These are phyloP conservation scores for Clavispora santaluciae DNA, from an alignment of 805 yeast species.

Conservation along the genomic window DNA sequence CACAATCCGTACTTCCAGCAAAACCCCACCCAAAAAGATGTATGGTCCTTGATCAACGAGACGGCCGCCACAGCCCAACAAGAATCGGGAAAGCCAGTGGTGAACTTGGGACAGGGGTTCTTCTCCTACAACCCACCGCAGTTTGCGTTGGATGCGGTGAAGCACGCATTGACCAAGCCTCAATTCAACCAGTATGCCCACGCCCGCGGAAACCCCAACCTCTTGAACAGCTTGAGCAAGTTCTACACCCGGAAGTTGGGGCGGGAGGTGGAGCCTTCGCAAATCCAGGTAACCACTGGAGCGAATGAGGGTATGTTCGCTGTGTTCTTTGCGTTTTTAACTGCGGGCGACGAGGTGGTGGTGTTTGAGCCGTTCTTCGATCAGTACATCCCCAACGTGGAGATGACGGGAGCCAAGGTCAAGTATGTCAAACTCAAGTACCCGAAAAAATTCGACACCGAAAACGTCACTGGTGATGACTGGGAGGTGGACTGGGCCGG, in stretches of 20 bases:
- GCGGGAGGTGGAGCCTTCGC: slow-evolving; percentile 49
- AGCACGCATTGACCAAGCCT: slow-evolving; percentile 66
- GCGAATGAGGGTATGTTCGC: slow-evolving; percentile 95
- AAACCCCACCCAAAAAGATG: slow-evolving; percentile 72
- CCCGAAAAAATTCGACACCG: slow-evolving; percentile 61
- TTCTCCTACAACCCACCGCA: slow-evolving; percentile 94
- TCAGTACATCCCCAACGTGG: slow-evolving; percentile 91
- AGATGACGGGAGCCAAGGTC: slow-evolving; percentile 88
- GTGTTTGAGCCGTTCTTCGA: slow-evolving; percentile 97
- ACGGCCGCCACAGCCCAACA: slow-evolving; percentile 82
- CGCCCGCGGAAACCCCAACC: slow-evolving; percentile 77
- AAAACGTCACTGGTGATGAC: slow-evolving; percentile 72
- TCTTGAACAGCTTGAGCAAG: slow-evolving; percentile 63
- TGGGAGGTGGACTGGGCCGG: slow-evolving; percentile 84
- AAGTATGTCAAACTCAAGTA: slow-evolving; percentile 83
- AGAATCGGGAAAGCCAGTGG: slow-evolving; percentile 68
- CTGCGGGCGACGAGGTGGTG: slow-evolving; percentile 89
- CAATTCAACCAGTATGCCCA: slow-evolving; percentile 89
- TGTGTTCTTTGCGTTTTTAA: slow-evolving; percentile 76
- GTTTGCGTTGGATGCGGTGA: slow-evolving; percentile 84
- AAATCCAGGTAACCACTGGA: slow-evolving; percentile 86
- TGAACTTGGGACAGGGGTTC: slow-evolving; percentile 94
- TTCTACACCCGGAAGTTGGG: slow-evolving; percentile 69
- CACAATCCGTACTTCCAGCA: slow-evolving; percentile 61
- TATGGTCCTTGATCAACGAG: slow-evolving; percentile 93